phyloP scores from a whole-genome alignment of 176 grass and related monocot species.

The Ananas comosus region DNA sequence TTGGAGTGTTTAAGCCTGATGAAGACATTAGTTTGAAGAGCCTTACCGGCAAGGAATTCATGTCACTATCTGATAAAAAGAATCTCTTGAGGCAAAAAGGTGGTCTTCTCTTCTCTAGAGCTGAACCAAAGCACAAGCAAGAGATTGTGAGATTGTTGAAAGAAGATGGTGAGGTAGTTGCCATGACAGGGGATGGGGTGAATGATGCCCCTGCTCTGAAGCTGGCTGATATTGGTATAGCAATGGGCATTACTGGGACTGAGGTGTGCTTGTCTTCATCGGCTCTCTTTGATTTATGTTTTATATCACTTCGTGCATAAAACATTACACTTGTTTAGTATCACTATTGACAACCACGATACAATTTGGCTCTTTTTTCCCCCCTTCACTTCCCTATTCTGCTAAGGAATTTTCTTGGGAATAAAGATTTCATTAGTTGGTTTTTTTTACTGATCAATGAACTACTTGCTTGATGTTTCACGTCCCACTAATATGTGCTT shows the following conservation, averaged over 20 bases:
- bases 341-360: too few species aligned
- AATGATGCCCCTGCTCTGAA: constrained; percentile 96
- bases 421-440: too few species aligned
- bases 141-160: constrained; percentile 90
- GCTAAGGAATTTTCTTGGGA: too few species aligned
- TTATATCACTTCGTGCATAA: not conserved
- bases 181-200: constrained; percentile 98
- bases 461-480: too few species aligned
- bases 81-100: constrained; percentile 43
- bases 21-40: constrained; percentile 78
- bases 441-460: too few species aligned
- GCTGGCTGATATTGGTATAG: constrained; percentile 89
- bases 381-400: too few species aligned
- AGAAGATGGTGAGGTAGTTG: constrained; percentile 95
- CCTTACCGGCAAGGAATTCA: constrained; percentile 82
- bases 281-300: not conserved
- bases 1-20: constrained; percentile 65
- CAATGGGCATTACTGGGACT: constrained; percentile 96
- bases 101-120: constrained; percentile 88
- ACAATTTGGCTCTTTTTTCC: too few species aligned
- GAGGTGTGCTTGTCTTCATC: constrained; percentile 36
- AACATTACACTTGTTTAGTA: not conserved
- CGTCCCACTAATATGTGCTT: too few species aligned
- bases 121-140: constrained; percentile 97
- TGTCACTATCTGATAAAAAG: constrained; percentile 70